Evolutionary conservation across 176 grass and related monocot species (phyloP).

Genomic region (Cenchrus americanus): DNA sequence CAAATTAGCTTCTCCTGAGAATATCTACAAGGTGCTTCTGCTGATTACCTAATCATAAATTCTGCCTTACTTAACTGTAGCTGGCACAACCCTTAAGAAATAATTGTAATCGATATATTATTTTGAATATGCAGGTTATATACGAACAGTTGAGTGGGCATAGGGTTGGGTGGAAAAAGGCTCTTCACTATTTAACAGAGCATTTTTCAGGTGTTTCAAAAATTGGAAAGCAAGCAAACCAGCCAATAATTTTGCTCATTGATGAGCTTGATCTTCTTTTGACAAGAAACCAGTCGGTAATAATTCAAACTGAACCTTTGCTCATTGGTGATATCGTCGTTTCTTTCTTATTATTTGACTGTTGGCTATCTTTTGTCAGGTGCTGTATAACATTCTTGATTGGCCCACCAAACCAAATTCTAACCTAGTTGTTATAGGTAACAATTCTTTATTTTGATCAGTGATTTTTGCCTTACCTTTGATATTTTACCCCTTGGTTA

Average conservation of each 20-base stretch:
- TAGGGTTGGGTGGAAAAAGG: conserved; percentile 94
- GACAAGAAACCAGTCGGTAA: conserved; percentile 98
- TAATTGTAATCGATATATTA: conserved; percentile 12
- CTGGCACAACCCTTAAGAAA: background rate
- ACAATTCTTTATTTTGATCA: conserved; percentile 32
- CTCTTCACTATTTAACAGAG: conserved; percentile 89
- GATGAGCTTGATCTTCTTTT: conserved; percentile 99
- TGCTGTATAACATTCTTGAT: conserved; percentile 98
- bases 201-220: conserved; percentile 77
- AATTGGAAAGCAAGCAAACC: conserved; percentile 65
- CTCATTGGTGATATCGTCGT: background rate
- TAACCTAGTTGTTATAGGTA: conserved; percentile 91
- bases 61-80: background rate
- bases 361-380: conserved; percentile 60
- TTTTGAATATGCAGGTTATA: conserved; percentile 63
- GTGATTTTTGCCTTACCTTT: conserved; percentile 32
- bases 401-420: conserved; percentile 94
- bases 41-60: conserved; percentile 5
- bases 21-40: conserved; percentile 85
- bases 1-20: conserved; percentile 89
- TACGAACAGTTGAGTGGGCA: conserved; percentile 88
- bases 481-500: conserved; percentile 49
- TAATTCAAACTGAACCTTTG: conserved; percentile 29
- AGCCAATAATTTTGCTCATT: conserved; percentile 94
- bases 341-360: conserved; percentile 35